phyloP scores from a whole-genome alignment of 805 yeast species.

The Candida tallmaniae region DNA sequence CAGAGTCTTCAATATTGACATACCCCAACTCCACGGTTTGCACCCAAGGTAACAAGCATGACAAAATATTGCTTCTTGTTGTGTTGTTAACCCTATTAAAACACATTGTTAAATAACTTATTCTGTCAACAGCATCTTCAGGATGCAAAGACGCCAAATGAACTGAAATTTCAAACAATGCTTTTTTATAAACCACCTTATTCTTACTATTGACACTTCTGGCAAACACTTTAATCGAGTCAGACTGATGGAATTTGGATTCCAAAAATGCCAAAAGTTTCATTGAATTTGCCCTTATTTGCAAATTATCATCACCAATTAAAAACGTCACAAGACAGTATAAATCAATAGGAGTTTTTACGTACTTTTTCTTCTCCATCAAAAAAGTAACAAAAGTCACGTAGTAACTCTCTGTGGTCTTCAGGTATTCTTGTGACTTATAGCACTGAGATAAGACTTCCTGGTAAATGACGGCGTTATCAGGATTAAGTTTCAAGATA shows the following conservation, averaged over 20 bases:
- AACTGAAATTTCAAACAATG: conserved; percentile 72
- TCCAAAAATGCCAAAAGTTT: conserved; percentile 67
- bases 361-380: conserved; percentile 43
- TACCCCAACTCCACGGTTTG: conserved; percentile 60
- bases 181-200: conserved; percentile 81
- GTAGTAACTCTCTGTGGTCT: conserved; percentile 65
- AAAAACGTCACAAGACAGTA: conserved; percentile 75
- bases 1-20: not conserved
- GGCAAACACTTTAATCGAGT: conserved; percentile 49
- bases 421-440: conserved; percentile 43
- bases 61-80: conserved; percentile 71
- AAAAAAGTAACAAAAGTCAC: conserved; percentile 64
- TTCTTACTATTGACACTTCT: conserved; percentile 73
- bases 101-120: conserved; percentile 69
- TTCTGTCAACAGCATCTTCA: conserved; percentile 55
- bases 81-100: conserved; percentile 54
- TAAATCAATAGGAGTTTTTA: conserved; percentile 56
- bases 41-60: conserved; percentile 89
- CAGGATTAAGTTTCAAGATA: conserved; percentile 57
- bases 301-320: conserved; percentile 66
- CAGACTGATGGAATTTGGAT: conserved; percentile 41
- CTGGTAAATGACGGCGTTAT: conserved; percentile 45
- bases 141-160: conserved; percentile 59
- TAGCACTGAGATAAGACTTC: conserved; percentile 74
- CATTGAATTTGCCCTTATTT: conserved; percentile 69